Base-by-base conservation (phyloP, 2,329 filamentous ascomycete species). In the Erysiphe neolycopersici region DNA sequence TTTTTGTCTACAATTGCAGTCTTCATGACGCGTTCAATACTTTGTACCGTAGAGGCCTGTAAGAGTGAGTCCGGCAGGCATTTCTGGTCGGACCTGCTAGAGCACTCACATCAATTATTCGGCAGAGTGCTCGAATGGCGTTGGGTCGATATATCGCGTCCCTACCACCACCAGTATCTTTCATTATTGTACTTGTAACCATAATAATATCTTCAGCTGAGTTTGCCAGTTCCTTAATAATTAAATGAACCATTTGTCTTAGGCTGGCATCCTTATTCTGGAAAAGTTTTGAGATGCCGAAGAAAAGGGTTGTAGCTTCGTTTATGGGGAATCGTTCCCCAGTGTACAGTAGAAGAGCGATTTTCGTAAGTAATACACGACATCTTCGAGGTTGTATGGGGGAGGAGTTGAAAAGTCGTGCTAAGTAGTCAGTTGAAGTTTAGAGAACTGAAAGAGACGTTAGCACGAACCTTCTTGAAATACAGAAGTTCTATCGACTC, bases 171-270 rank as follows among this genome's bases (percentile, higher is more conserved):
- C 85, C 84, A 11, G 87, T 94, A 61, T 98, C 89, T 68, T 98
- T 98, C 89, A 95, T 98, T 54, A 98, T 94, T 53, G 87, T 94
- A 63, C 83, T 92, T 16, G 89, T 98, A 48, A 94, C 89, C 89
- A 98, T 95, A 60, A 98, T 98, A 50, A 94, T 91, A 68, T 98
- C 89, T 65, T 95, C 84, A 46, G 89, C 89, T 19, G 84, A 93
- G 61, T 76, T 75, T 52, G 87, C 83, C 56, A 98, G 69, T 70
- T 98, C 89, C 73, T 95, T 98, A 66, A 95, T 82, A 59, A 94
- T 77, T 52, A 95, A 70, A 65, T 95, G 92, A 43, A 98, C 87
- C 85, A 95, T 94, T 68, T 98, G 89, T 56, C 89, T 83, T 59
- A 98, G 69, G 55, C 83, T 87, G 56, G 85, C 80, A 77, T 98